These are phyloP conservation scores for Solanum neorickii DNA, from an alignment of 257 asterid species.

Conservation along the genomic window DNA sequence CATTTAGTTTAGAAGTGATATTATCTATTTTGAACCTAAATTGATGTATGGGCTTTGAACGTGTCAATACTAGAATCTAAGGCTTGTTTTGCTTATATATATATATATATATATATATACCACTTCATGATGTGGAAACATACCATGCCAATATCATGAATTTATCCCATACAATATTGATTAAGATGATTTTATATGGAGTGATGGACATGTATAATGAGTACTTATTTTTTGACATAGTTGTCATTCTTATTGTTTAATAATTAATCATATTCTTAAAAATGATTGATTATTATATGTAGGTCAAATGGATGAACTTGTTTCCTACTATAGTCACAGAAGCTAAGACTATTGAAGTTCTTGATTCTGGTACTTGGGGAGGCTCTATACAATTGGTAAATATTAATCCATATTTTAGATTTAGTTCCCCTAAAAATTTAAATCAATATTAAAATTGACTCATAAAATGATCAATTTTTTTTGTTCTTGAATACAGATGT, in stretches of 20 bases:
- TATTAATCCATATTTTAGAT: background rate
- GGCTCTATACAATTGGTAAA: constrained; percentile 25
- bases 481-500: constrained; percentile 36
- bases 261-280: background rate
- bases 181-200: background rate
- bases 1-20: background rate
- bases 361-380: constrained; percentile 30
- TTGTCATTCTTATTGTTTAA: background rate
- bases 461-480: background rate
- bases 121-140: background rate
- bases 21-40: too few species aligned
- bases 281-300: background rate
- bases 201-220: background rate
- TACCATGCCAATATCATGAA: background rate
- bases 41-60: too few species aligned
- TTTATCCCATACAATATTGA: background rate
- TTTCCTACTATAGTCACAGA: constrained; percentile 47
- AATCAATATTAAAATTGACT: background rate
- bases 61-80: too few species aligned
- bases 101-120: too few species aligned
- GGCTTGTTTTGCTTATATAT: too few species aligned
- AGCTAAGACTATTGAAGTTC: constrained; percentile 34
- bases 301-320: constrained; percentile 55
- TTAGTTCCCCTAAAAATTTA: background rate
- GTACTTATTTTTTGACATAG: background rate